phyloP scores from a whole-genome alignment of 805 yeast genomes.

The Candida maltosa region DNA sequence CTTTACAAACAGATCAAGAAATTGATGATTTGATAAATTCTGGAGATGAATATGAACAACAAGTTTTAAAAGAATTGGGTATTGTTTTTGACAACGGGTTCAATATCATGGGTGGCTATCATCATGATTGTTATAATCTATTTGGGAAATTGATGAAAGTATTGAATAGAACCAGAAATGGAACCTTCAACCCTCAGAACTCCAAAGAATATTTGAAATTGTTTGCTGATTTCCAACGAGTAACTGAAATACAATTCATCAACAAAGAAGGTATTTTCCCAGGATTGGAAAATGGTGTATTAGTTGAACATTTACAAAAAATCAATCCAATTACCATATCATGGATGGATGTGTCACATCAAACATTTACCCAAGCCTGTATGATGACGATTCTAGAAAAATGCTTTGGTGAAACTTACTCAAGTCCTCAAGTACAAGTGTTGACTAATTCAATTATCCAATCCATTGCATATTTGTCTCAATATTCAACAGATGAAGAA shows the following conservation, averaged over 20 bases:
- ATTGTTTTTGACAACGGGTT: conserved; percentile 43
- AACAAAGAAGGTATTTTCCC: conserved; percentile 29
- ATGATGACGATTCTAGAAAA: conserved; percentile 30
- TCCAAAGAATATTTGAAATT: conserved; percentile 22
- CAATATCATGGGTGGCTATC: conserved; percentile 48
- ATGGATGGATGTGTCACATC: conserved; percentile 59
- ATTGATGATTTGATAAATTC: conserved; percentile 28
- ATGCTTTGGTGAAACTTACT: conserved; percentile 28
- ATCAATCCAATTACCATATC: no score
- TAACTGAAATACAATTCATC: conserved; percentile 25
- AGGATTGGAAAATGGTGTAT: conserved; percentile 17
- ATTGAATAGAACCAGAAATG: conserved; percentile 21
- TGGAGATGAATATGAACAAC: conserved; percentile 24
- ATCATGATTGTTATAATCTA: conserved; percentile 32
- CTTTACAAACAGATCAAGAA: conserved; percentile 46
- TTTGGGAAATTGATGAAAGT: conserved; percentile 41
- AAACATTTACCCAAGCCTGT: conserved; percentile 36
- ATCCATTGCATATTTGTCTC: conserved; percentile 5
- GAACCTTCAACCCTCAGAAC: conserved; percentile 13
- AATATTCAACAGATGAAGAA: conserved; percentile 3
- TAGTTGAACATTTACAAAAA: conserved; percentile 21
- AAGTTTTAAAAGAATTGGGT: conserved; percentile 36
- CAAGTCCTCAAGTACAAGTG: conserved; percentile 33
- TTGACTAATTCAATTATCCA: conserved; percentile 9
- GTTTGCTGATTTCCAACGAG: conserved; percentile 24